phyloP scores from a whole-genome alignment of 2,329 filamentous ascomycete genomes.

The Pseudogymnoascus sp. region DNA sequence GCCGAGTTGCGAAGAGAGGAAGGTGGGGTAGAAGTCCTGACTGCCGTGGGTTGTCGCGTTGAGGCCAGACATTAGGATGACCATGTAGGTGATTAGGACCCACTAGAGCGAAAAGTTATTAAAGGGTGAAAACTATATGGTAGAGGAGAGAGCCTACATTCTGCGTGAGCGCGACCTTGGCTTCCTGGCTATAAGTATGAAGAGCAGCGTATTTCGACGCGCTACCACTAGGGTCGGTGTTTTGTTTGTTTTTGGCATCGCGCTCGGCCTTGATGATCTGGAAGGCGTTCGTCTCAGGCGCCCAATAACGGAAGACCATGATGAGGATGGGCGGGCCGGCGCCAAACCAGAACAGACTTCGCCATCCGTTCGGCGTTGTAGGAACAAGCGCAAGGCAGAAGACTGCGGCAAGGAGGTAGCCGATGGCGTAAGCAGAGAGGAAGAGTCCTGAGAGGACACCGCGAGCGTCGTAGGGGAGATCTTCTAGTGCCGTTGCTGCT shows the following conservation, averaged over 20 bases:
- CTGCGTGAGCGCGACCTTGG: slow-evolving; percentile 64
- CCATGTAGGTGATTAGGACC: slow-evolving; percentile 69
- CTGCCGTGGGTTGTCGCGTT: slow-evolving; percentile 37
- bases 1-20: slow-evolving; percentile 45
- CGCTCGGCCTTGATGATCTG: not conserved
- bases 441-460: slow-evolving; percentile 24
- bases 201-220: slow-evolving; percentile 49
- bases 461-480: slow-evolving; percentile 21
- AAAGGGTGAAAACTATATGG: not conserved
- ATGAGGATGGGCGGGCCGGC: slow-evolving; percentile 70
- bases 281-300: slow-evolving; percentile 72
- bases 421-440: slow-evolving; percentile 23
- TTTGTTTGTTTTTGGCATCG: not conserved
- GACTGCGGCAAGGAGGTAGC: slow-evolving; percentile 31
- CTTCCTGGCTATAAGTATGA: slow-evolving; percentile 63
- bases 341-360: slow-evolving; percentile 80
- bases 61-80: slow-evolving; percentile 78
- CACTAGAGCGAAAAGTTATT: slow-evolving; percentile 46
- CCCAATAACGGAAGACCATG: slow-evolving; percentile 65
- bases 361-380: slow-evolving; percentile 70
- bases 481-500: slow-evolving; percentile 69
- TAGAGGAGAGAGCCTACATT: not conserved
- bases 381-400: slow-evolving; percentile 60
- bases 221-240: slow-evolving; percentile 25
- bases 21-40: slow-evolving; percentile 47